Percentiles rank a stretch among this genome's conserved stretches.
phyloP scores from a whole-genome alignment of 257 asterid species.

The Cordia subcordata region DNA sequence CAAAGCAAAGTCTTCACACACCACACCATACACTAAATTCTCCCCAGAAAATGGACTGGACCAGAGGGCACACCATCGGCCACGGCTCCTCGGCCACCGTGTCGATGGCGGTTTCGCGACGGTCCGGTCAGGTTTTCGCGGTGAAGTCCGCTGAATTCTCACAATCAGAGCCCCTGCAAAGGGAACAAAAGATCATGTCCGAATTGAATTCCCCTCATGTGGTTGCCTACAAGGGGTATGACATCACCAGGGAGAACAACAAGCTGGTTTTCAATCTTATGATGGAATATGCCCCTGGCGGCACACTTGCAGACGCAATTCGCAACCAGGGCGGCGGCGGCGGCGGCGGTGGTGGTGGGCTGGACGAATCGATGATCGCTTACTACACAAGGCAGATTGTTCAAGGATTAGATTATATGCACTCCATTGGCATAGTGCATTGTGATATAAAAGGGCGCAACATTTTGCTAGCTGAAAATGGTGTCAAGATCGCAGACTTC shows the following conservation, averaged over 20 bases:
- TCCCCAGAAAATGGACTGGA: slow-evolving; percentile 50
- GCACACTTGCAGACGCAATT: slow-evolving; percentile 34
- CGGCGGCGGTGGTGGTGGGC: slow-evolving; percentile 32
- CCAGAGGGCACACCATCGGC: slow-evolving; percentile 61
- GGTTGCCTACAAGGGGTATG: slow-evolving; percentile 47
- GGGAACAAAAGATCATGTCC: slow-evolving; percentile 50
- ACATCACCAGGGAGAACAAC: slow-evolving; percentile 33
- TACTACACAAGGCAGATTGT: slow-evolving; percentile 33
- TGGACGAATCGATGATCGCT: slow-evolving; percentile 34
- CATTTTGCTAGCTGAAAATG: slow-evolving; percentile 34
- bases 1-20: slow-evolving; percentile 1
- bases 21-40: slow-evolving; percentile 8
- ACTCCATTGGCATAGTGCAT: slow-evolving; percentile 62
- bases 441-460: slow-evolving; percentile 76
- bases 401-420: slow-evolving; percentile 51
- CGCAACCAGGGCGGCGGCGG: slow-evolving; percentile 20
- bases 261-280: slow-evolving; percentile 38
- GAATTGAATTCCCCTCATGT: slow-evolving; percentile 29
- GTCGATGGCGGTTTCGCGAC: slow-evolving; percentile 30
- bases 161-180: slow-evolving; percentile 32
- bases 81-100: slow-evolving; percentile 72
- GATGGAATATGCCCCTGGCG: slow-evolving; percentile 50
- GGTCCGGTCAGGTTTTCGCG: slow-evolving; percentile 40
- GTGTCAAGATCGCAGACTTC: slow-evolving; percentile 59
- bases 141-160: slow-evolving; percentile 60